Evolutionary conservation across 2,329 filamentous ascomycete species (phyloP), one percentile per base, ranked within the genome.

Genomic region (Alternaria infectoria): DNA sequence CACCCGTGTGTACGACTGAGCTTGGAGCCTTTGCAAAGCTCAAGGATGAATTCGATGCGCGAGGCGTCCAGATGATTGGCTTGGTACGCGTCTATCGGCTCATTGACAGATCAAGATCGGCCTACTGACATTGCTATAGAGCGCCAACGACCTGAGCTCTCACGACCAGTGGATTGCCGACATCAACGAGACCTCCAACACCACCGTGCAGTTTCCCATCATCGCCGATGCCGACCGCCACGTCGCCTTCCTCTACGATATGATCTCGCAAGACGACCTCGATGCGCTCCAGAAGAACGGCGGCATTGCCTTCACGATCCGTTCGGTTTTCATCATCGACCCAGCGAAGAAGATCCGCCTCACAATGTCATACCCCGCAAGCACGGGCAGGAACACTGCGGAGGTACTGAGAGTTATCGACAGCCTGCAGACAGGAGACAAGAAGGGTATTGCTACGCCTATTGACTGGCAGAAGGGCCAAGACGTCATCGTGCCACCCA

Each of bases 1-100:
- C 94, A 2, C 94, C 94, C 58, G 94, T 97, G 64, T 97, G 94
- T 87, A 97, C 94, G 69, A 97, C 93, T 58, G 94, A 97, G 85
- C 90, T 97, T 67, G 94, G 93, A 67, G 93, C 93, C 64, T 96
- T 97, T 76, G 92, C 93, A 73, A 96, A 94, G 83, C 87, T 97
- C 68, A 90, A 93, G 84, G 88, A 89, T 74, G 93, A 97, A 82
- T 97, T 97, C 83, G 87, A 89, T 76, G 93, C 92, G 86, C 90
- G 93, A 68, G 89, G 89, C 69, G 92, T 95, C 75, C 96, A 97
- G 88, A 89, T 97, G 83, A 95, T 97, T 75, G 94, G 94, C 52
- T 87, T 97, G 71, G 84, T 86, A 74, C 49, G 80, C 74, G 12
- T 3, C 28, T 19, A 46, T 32, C 23, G 32, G 6, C 10, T 5